Conservation (phyloP, 192 early-diverging fungal genomes). For the Phlyctochytrium arcticum region DNA sequence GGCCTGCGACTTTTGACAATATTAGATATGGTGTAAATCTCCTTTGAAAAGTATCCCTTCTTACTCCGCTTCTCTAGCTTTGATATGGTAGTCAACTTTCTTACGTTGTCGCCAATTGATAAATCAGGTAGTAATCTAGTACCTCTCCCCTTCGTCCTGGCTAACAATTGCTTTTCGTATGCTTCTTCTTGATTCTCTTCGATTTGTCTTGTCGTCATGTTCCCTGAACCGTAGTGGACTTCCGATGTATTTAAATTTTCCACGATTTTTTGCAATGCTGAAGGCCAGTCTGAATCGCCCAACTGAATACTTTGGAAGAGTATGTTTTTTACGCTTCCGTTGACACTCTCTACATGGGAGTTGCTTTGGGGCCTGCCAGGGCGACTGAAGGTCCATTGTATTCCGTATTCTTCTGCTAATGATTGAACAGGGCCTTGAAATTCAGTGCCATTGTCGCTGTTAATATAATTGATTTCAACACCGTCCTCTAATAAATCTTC, state of each 20-base stretch:
- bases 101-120: background rate
- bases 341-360: background rate
- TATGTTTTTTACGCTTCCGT: background rate
- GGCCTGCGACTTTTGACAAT: too few species aligned
- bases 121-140: background rate
- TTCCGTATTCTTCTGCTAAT: background rate
- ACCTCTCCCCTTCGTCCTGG: background rate
- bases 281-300: background rate
- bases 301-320: background rate
- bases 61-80: too few species aligned
- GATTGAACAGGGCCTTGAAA: background rate
- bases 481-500: background rate
- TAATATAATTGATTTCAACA: background rate
- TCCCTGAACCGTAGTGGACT: background rate
- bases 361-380: background rate
- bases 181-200: background rate
- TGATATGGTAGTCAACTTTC: too few species aligned
- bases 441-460: background rate
- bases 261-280: background rate
- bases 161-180: too few species aligned
- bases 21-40: background rate
- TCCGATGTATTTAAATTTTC: background rate
- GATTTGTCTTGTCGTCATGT: background rate
- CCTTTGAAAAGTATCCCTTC: background rate
- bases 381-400: background rate